These are phyloP conservation scores for Eucalyptus globulus DNA, from an alignment of 345 rosid genomes.

Conservation along the genomic window DNA sequence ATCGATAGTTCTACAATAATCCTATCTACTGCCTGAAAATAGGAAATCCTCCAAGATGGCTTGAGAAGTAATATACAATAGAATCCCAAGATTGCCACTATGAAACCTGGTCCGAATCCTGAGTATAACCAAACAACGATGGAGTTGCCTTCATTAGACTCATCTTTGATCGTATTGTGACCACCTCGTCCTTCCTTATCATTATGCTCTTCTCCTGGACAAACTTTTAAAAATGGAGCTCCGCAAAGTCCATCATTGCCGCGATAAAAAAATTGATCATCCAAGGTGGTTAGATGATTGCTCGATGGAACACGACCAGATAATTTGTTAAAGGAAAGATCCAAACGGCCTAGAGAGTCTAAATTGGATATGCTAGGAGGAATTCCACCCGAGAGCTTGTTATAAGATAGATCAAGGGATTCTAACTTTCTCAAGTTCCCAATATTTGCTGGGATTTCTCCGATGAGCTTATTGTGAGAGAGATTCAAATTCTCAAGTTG, in stretches of 20 bases:
- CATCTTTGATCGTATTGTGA: neutral
- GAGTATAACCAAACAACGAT: neutral
- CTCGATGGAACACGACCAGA: neutral
- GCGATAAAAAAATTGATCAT: neutral
- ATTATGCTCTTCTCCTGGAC: neutral
- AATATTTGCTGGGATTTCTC: neutral
- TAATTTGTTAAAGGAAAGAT: neutral
- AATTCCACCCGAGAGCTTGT: neutral
- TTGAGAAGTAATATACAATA: neutral
- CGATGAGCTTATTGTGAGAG: neutral
- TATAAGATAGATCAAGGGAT: neutral
- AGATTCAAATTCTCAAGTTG: neutral
- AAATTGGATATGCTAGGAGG: neutral
- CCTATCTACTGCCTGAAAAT: neutral
- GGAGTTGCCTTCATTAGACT: neutral
- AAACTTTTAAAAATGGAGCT: neutral
- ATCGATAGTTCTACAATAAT: neutral
- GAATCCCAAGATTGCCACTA: neutral
- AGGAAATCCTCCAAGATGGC: neutral
- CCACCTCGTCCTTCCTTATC: neutral
- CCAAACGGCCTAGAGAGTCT: rapidly evolving
- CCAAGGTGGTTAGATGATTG: neutral
- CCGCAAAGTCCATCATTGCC: neutral
- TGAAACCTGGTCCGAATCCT: neutral
- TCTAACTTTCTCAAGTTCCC: neutral